These are phyloP conservation scores for Sarcodon aspratus DNA, from an alignment of 768 basidiomycete species.

Conservation along the genomic window DNA sequence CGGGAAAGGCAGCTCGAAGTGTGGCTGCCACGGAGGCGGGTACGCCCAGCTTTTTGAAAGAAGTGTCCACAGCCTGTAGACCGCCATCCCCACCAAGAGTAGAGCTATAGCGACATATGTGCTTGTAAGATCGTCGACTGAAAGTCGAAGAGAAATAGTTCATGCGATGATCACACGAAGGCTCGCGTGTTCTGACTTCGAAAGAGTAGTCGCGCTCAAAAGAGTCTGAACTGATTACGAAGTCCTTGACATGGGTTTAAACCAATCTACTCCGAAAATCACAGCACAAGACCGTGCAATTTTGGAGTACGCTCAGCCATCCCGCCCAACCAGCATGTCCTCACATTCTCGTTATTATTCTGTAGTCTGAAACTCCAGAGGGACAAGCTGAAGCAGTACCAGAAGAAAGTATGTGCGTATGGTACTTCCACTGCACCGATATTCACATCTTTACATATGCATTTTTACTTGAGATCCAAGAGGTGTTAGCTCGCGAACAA, in stretches of 20 bases:
- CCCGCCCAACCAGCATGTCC: conserved; percentile 5
- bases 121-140: no score
- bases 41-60: conserved; percentile 46
- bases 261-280: conserved; percentile 75
- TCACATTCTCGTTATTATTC: conserved; percentile 10
- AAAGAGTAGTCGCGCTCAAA: no score
- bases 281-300: conserved; percentile 92
- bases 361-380: conserved; percentile 88
- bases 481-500: conserved; percentile 76
- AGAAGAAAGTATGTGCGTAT: conserved; percentile 60
- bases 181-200: no score
- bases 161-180: no score
- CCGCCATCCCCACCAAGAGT: not conserved
- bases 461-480: conserved; percentile 55
- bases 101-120: no score
- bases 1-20: conserved; percentile 49
- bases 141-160: no score
- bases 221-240: no score
- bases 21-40: conserved; percentile 35
- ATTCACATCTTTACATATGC: not conserved
- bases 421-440: not conserved
- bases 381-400: conserved; percentile 93
- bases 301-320: conserved; percentile 62
- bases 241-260: conserved; percentile 43
- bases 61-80: not conserved